A percentile compares a stretch with the other conserved stretches of the same genome.
Evolutionary conservation across 805 yeast species (phyloP).

Genomic region (Candida wancherniae): DNA sequence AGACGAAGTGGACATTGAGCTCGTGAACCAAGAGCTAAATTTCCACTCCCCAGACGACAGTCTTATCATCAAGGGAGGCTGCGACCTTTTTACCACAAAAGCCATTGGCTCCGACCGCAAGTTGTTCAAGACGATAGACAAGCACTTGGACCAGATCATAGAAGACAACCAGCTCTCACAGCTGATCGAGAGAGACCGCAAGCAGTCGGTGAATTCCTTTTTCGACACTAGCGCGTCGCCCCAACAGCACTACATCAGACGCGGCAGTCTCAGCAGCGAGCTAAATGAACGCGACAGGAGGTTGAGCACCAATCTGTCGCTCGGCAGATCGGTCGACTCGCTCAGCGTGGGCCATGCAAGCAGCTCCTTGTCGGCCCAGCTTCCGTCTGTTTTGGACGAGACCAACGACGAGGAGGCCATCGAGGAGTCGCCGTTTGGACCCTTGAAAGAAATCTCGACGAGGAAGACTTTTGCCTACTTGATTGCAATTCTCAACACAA

Average conservation of each 20-base stretch:
- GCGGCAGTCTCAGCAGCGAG: constrained; percentile 22
- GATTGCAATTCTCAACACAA: constrained; percentile 83
- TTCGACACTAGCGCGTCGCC: constrained; percentile 38
- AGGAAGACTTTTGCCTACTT: constrained; percentile 86
- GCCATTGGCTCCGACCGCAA: constrained; percentile 88
- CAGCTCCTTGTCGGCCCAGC: no score
- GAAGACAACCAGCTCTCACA: constrained; percentile 41
- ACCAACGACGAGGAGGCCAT: constrained; percentile 17
- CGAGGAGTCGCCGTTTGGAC: constrained; percentile 80
- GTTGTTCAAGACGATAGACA: constrained; percentile 80
- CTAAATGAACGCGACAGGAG: constrained; percentile 23
- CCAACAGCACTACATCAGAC: constrained; percentile 19
- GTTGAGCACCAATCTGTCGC: constrained; percentile 24
- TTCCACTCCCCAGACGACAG: constrained; percentile 39
- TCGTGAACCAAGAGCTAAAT: constrained; percentile 74
- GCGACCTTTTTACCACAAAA: constrained; percentile 92
- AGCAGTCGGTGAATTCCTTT: constrained; percentile 31
- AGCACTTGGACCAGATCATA: constrained; percentile 58
- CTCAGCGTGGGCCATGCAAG: no score
- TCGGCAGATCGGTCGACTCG: no score
- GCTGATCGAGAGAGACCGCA: constrained; percentile 35
- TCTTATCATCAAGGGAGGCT: constrained; percentile 68
- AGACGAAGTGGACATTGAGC: constrained; percentile 89
- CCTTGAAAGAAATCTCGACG: constrained; percentile 78
- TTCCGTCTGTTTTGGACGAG: constrained; percentile 12